Evolutionary conservation across 805 yeast species (phyloP).

Genomic region (Monosporozyma servazzii): DNA sequence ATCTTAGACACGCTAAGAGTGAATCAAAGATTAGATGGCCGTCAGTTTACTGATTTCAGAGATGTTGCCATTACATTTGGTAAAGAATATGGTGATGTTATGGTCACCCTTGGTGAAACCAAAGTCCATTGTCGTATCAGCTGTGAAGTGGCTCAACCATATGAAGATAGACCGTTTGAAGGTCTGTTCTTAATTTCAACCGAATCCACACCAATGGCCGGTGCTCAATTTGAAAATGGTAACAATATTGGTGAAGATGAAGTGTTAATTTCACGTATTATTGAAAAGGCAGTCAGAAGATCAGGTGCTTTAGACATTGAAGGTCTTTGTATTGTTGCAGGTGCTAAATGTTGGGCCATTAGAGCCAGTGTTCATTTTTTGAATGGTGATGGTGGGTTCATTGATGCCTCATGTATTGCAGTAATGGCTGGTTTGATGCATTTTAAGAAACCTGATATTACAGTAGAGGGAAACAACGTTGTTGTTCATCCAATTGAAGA

Average conservation of each 20-base stretch:
- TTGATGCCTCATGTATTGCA: conserved; percentile 84
- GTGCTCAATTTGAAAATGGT: conserved; percentile 71
- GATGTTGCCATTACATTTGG: conserved; percentile 57
- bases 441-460: conserved; percentile 74
- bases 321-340: conserved; percentile 82
- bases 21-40: conserved; percentile 59
- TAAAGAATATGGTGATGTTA: conserved; percentile 70
- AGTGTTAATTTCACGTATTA: conserved; percentile 64
- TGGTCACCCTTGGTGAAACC: conserved; percentile 70
- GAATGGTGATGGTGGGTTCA: conserved; percentile 86
- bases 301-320: conserved; percentile 89
- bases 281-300: conserved; percentile 86
- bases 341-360: conserved; percentile 82
- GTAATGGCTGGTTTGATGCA: conserved; percentile 81
- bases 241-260: conserved; percentile 68
- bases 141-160: conserved; percentile 69
- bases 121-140: conserved; percentile 42
- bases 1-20: conserved; percentile 53
- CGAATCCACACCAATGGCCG: conserved; percentile 85
- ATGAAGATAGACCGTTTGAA: conserved; percentile 87
- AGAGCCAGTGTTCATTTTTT: conserved; percentile 85
- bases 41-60: conserved; percentile 57
- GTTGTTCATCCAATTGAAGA: conserved; percentile 65
- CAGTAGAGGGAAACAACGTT: conserved; percentile 56
- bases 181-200: conserved; percentile 79